Evolutionary conservation across 345 rosid species (phyloP).

Genomic region (Populus ilicifolia): DNA sequence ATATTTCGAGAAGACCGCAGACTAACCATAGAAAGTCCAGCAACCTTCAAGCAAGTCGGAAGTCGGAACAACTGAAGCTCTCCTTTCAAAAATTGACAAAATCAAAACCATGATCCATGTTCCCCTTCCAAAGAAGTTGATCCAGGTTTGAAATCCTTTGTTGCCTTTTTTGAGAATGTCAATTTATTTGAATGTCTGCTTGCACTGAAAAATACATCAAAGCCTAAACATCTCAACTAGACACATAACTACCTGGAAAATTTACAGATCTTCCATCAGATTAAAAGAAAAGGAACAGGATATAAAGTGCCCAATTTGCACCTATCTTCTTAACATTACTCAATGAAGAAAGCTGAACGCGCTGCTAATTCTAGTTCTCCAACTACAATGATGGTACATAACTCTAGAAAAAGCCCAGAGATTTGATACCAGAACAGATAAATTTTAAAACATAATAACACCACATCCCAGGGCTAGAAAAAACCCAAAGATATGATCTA

Average conservation of each 20-base stretch:
- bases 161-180: background rate
- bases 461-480: background rate
- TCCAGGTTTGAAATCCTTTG: background rate
- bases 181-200: background rate
- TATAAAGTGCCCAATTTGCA: background rate
- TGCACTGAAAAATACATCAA: background rate
- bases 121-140: background rate
- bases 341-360: background rate
- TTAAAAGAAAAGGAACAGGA: background rate
- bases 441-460: background rate
- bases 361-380: conserved; percentile 8
- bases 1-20: background rate
- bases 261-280: conserved; percentile 16
- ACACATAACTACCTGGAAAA: conserved; percentile 7
- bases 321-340: background rate
- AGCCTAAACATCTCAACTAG: background rate
- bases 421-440: conserved; percentile 13
- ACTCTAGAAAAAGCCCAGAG: conserved; percentile 11
- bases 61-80: background rate
- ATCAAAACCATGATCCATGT: background rate
- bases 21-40: background rate
- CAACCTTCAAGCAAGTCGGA: background rate
- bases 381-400: background rate
- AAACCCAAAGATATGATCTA: conserved; percentile 20
- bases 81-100: background rate